Base-by-base conservation (phyloP, 2,329 filamentous ascomycete species). In the Fusarium subtropicale region DNA sequence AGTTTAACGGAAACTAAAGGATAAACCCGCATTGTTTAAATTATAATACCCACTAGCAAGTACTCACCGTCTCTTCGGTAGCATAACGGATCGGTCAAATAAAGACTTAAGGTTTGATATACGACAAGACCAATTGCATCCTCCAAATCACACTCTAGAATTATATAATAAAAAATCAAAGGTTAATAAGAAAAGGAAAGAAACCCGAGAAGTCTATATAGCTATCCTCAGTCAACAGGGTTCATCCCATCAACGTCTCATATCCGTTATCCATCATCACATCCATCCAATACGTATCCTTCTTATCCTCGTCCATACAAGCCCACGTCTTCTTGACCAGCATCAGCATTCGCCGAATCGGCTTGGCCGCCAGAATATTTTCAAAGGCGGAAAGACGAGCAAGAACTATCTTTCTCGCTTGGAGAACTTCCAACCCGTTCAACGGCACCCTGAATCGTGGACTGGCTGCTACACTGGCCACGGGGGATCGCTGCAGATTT, bases 211-310 rank as follows among this genome's bases (percentile, higher is more conserved):
- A n/a, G 5, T 24, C 15, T 38, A 34, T 26, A 45, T 24, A 11
- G n/a, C 8, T 39, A 39, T 24, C 22, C 50, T 36, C 10, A 2
- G 18, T 33, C 13, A 13, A 34, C 3, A 18, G 15, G 7, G 13
- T 30, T 28, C 33, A 66, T 41, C 31, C 78, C 81, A 65, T 74
- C 52, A 75, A 50, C 10, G 74, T 76, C 56, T 76, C 74, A 22
- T 68, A 82, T 74, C 55, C 67, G 41, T 71, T 69, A 13, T 73
- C 69, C 53, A 73, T 70, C 71, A 74, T 74, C 2, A 85, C 77
- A 66, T 84, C 81, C 60, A 84, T 78, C 83, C 82, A 84, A 64
- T 83, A 82, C 8, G 76, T 75, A 13, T 82, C 57, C 16, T 66
- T 39, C 77, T 75, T 63, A 78, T 77, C 48, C 81, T 76, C 76